Evolutionary conservation across 345 rosid species (phyloP).

Genomic region (Aurinia saxatilis): DNA sequence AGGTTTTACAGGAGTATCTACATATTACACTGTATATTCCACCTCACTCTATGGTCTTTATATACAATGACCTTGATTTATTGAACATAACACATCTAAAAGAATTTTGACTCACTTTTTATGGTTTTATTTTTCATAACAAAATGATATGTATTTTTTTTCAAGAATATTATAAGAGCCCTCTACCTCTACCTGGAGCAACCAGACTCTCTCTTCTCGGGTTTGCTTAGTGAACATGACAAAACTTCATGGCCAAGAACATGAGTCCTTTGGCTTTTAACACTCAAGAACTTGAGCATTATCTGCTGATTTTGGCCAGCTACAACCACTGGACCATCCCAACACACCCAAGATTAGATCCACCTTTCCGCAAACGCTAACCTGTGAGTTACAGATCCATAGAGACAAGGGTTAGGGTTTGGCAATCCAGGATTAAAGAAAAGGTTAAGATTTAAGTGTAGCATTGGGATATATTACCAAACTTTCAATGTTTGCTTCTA

Average conservation of each 20-base stretch:
- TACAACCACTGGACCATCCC: constrained; percentile 95
- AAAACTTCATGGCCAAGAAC: constrained; percentile 32
- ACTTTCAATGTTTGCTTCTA: constrained; percentile 65
- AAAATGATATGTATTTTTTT: constrained; percentile 10
- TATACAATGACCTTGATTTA: constrained; percentile 28
- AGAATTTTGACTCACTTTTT: constrained; percentile 23
- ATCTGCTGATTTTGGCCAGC: constrained; percentile 64
- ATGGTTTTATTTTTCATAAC: not conserved
- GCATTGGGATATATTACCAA: constrained; percentile 42
- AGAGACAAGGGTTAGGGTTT: not conserved
- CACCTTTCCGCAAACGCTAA: constrained; percentile 63
- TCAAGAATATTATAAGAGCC: constrained; percentile 21
- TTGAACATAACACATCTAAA: constrained; percentile 27
- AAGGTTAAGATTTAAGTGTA: not conserved
- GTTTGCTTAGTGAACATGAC: constrained; percentile 21
- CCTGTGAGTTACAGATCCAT: constrained; percentile 34
- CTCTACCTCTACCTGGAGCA: constrained; percentile 27
- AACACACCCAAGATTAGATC: constrained; percentile 80
- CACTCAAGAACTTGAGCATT: constrained; percentile 53
- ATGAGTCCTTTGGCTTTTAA: constrained; percentile 26
- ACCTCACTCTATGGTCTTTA: constrained; percentile 16
- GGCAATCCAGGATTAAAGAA: not conserved
- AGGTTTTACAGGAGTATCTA: constrained; percentile 25
- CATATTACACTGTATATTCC: constrained; percentile 26
- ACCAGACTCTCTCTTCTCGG: constrained; percentile 17